These are phyloP conservation scores for Fusarium mundagurra DNA, from an alignment of 2,329 filamentous ascomycete species.

Conservation along the genomic window DNA sequence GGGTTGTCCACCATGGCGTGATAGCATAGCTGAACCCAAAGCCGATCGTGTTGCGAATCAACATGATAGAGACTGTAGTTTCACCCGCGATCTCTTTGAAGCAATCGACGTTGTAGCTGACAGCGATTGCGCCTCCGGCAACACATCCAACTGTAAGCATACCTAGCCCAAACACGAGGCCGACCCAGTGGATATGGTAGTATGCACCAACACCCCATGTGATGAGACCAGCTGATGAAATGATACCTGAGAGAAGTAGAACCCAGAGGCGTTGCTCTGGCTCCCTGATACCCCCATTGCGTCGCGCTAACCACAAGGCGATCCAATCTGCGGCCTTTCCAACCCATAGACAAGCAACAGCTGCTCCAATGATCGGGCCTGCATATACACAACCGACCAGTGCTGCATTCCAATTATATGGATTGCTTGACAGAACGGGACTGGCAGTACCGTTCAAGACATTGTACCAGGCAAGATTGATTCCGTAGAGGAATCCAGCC, in stretches of 20 bases:
- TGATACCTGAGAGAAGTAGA: background rate
- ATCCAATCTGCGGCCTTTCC: background rate
- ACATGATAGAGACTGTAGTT: background rate
- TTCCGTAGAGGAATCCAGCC: background rate
- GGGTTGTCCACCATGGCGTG: conserved; percentile 2
- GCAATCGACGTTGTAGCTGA: conserved; percentile 1
- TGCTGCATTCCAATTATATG: background rate
- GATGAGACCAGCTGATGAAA: background rate
- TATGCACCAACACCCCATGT: background rate
- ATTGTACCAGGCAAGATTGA: conserved; percentile 6
- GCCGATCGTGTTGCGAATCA: background rate
- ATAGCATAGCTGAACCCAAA: conserved; percentile 1
- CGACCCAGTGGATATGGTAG: background rate
- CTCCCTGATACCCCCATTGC: background rate
- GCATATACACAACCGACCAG: background rate
- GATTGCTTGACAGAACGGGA: background rate
- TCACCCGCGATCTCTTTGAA: background rate
- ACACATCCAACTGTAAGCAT: background rate
- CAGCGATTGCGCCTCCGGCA: background rate
- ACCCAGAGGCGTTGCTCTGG: background rate
- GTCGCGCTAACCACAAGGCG: background rate
- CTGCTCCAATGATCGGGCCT: background rate
- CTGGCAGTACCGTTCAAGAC: background rate
- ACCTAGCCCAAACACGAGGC: background rate
- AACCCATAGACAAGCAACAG: background rate